These are phyloP conservation scores for Theobroma grandiflorum DNA, from an alignment of 441 rosid genomes.

Conservation along the genomic window DNA sequence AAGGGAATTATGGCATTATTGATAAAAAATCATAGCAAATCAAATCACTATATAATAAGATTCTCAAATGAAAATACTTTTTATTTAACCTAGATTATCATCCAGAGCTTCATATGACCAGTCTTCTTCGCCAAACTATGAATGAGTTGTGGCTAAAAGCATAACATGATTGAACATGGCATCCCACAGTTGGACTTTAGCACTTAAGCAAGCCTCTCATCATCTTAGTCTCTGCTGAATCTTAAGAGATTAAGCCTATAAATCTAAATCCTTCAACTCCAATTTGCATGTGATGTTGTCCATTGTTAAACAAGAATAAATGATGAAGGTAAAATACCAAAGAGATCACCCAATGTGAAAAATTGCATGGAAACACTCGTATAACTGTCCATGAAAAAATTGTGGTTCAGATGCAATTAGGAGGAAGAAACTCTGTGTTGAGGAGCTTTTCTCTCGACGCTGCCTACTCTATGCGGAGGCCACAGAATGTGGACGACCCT, in stretches of 20 bases:
- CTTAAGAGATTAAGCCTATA: neutral
- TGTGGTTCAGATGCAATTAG: neutral
- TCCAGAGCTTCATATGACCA: neutral
- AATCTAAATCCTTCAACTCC: neutral
- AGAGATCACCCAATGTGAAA: neutral
- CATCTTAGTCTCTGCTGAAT: neutral
- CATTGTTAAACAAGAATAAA: neutral
- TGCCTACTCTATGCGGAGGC: conserved; percentile 81
- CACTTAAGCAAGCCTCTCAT: neutral
- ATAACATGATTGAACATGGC: neutral
- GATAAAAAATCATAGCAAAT: too few species aligned
- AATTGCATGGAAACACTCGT: too few species aligned
- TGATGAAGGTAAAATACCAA: neutral
- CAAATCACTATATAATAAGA: too few species aligned
- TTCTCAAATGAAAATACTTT: neutral
- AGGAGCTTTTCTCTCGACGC: conserved; percentile 38
- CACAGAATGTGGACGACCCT: conserved; percentile 72
- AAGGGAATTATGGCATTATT: neutral
- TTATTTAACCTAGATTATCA: neutral
- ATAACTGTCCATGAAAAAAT: too few species aligned
- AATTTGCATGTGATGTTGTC: too few species aligned
- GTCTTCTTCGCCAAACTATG: neutral
- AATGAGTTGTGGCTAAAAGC: neutral
- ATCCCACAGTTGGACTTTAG: neutral
- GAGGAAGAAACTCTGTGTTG: conserved; percentile 41